Percentiles rank a stretch among this genome's conserved stretches.
These are phyloP conservation scores for Pinus tabuliformis DNA, from an alignment of 75 land plant genomes.

Conservation along the genomic window DNA sequence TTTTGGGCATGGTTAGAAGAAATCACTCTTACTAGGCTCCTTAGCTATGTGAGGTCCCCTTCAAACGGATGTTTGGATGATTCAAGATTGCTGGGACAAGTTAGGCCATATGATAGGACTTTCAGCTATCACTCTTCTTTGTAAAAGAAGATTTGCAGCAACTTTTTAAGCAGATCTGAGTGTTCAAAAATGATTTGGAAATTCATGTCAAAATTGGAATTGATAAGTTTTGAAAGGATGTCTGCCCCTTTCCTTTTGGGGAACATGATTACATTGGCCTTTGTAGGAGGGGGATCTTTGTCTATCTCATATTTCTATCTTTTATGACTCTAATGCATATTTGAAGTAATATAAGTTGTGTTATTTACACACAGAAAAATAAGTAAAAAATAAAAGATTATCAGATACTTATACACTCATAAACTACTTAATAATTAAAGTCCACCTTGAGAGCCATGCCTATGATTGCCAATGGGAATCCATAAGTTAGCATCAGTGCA, in stretches of 20 bases:
- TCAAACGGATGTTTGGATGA: neutral
- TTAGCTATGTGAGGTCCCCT: neutral
- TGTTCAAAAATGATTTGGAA: too few species aligned
- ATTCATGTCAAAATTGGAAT: too few species aligned
- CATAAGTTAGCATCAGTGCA: conserved; percentile 96
- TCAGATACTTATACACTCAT: neutral
- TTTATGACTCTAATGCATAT: too few species aligned
- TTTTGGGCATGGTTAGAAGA: neutral
- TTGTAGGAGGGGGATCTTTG: too few species aligned
- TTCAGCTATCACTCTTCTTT: neutral
- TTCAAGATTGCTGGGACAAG: neutral
- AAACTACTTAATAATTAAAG: neutral
- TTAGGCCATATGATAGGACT: neutral
- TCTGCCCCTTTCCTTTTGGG: neutral
- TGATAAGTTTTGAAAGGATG: too few species aligned
- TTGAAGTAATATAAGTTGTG: too few species aligned
- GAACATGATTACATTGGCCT: neutral
- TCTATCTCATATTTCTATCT: too few species aligned
- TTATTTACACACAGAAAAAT: too few species aligned
- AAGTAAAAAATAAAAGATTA: too few species aligned
- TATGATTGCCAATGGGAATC: conserved; percentile 95
- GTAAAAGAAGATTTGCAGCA: neutral
- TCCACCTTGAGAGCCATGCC: conserved; percentile 98
- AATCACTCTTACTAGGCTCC: neutral
- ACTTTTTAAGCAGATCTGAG: neutral